phyloP scores from a whole-genome alignment of 2,329 filamentous ascomycete genomes.

The Xylariaceae sp. region DNA sequence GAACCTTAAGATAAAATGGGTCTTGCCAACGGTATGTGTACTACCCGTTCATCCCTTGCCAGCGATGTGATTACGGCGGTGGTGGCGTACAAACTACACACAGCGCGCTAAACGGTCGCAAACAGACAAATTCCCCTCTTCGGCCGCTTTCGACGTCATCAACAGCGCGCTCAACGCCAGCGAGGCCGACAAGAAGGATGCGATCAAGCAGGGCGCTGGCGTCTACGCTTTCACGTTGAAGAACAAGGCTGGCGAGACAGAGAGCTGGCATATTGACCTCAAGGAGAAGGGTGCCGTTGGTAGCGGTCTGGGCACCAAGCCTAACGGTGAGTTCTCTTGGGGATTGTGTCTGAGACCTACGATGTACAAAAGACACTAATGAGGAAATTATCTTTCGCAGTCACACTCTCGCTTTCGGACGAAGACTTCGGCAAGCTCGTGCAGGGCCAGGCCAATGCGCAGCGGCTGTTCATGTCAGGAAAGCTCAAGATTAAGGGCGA shows the following conservation, averaged over 20 bases:
- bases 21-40: conserved; percentile 64
- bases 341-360: too few species aligned
- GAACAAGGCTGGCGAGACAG: conserved; percentile 74
- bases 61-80: conserved; percentile 3
- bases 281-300: conserved; percentile 83
- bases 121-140: conserved; percentile 80
- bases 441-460: conserved; percentile 84
- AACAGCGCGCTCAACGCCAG: conserved; percentile 63
- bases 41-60: not conserved
- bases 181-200: conserved; percentile 71
- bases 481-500: conserved; percentile 98
- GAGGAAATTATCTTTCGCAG: too few species aligned
- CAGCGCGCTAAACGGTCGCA: conserved; percentile 4
- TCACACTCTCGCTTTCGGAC: conserved; percentile 82
- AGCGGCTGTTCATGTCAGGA: conserved; percentile 95
- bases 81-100: too few species aligned
- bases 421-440: conserved; percentile 83
- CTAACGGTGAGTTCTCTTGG: conserved; percentile 61
- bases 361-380: too few species aligned
- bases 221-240: conserved; percentile 91
- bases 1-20: conserved; percentile 50
- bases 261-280: conserved; percentile 92
- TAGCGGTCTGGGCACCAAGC: conserved; percentile 74
- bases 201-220: conserved; percentile 82
- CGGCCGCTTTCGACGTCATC: conserved; percentile 87